Evolutionary conservation across 352 stramenopile genomes (phyloP).

Genomic region (Pythium oligandrum): DNA sequence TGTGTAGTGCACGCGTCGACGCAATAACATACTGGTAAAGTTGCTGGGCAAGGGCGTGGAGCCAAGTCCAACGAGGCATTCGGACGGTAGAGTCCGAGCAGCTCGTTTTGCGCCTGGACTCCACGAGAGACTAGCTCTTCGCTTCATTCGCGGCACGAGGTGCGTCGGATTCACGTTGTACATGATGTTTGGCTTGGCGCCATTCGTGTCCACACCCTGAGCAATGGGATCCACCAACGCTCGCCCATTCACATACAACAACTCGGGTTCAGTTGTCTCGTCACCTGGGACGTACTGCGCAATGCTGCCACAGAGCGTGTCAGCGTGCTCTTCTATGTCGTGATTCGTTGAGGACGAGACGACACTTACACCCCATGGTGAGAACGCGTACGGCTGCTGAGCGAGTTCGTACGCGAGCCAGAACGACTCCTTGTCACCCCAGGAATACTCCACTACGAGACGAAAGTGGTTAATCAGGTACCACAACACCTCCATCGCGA

Average conservation of each 20-base stretch:
- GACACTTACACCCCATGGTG: constrained; percentile 49
- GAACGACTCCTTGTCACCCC: constrained; percentile 52
- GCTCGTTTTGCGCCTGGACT: constrained; percentile 7
- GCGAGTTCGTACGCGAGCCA: constrained; percentile 67
- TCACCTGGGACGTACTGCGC: constrained; percentile 43
- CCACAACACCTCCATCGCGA: constrained; percentile 38
- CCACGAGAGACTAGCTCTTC: constrained; percentile 3
- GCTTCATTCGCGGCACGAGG: constrained; percentile 39
- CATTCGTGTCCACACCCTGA: constrained; percentile 9
- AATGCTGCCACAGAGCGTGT: constrained; percentile 62
- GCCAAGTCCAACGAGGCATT: constrained; percentile 34
- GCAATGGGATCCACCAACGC: constrained; percentile 45
- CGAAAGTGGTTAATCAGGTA: constrained; percentile 48
- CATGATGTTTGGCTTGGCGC: constrained; percentile 19
- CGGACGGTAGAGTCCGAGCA: constrained; percentile 15
- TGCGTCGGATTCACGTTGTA: constrained; percentile 48
- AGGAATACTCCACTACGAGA: constrained; percentile 51
- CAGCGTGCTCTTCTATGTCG: constrained; percentile 43
- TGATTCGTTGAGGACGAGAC: constrained; percentile 35
- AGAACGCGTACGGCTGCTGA: constrained; percentile 53
- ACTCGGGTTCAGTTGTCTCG: constrained; percentile 13
- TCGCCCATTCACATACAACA: constrained; percentile 58
- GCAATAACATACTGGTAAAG: constrained; percentile 28
- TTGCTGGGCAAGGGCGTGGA: constrained; percentile 24
- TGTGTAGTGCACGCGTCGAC: constrained; percentile 30